Evolutionary conservation across 176 grass and related monocot species (phyloP), one percentile per base, ranked within the genome.

Genomic region (Triticum urartu): DNA sequence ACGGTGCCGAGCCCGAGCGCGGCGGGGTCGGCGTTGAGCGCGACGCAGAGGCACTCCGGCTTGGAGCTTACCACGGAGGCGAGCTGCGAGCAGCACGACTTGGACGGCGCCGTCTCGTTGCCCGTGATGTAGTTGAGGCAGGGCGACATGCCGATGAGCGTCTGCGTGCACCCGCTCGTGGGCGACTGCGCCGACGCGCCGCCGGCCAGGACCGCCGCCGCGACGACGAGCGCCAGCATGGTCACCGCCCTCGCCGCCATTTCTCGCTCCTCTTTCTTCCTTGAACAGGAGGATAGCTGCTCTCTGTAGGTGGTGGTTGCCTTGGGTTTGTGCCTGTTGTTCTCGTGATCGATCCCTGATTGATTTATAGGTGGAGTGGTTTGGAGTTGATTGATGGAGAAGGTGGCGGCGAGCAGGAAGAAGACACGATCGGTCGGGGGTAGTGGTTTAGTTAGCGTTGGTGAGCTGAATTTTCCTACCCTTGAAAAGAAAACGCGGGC

Each of bases 81-180:
- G 10, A 98, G 90, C 88, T 92, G 86, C 7, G 90, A 6, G 88
- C 96, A 98, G 84, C 93, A 98, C 3, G 91, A 74, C 9, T 77
- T 40, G 22, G 96, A 84, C 26, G 88, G 84, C 45, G 71, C 12
- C 34, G 92, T 86, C 82, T 81, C 90, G 50, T 95, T 95, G 4
- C 93, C 93, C 5, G 84, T 84, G 81, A 98, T 91, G 91, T 92
- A 98, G 84, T 81, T 85, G 5, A 98, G 84, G 93, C 96, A 95
- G 39, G 93, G 92, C 9, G 90, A 92, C 82, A 98, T 58, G 93
- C 82, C 69, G 45, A 94, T 72, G 30, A 94, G 75, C 35, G 86
- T 89, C 36, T 83, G 26, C 39, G 91, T 91, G 81, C 96, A 95
- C 47, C 39, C 36, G 75, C 72, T 87, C 78, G 76, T 15, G 2